A percentile compares a stretch with the other conserved stretches of the same genome.
Evolutionary conservation across 2,329 filamentous ascomycete species (phyloP).

Genomic region (Calonectria pteridis): DNA sequence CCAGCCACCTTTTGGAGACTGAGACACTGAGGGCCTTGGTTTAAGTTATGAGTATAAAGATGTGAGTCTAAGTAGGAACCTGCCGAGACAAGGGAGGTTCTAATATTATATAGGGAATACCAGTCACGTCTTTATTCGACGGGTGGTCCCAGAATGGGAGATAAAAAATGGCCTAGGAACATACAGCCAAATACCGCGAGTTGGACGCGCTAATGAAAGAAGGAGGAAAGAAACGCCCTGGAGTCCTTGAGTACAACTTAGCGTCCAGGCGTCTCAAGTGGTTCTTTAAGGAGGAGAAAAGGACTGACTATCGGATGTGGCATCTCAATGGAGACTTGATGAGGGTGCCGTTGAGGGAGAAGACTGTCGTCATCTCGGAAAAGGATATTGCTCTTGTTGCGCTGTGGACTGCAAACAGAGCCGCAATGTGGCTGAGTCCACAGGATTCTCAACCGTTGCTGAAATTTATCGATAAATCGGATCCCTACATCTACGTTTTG

Average conservation of each 20-base stretch:
- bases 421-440: slow-evolving; percentile 17
- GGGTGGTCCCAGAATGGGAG: slow-evolving; percentile 1
- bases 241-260: slow-evolving; percentile 17
- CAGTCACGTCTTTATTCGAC: not conserved
- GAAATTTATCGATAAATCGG: slow-evolving; percentile 13
- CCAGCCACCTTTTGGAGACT: not conserved
- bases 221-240: not conserved
- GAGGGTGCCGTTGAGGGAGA: not conserved
- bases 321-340: slow-evolving; percentile 13
- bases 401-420: slow-evolving; percentile 20
- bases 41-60: not conserved
- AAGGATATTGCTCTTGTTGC: slow-evolving; percentile 9
- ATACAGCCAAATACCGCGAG: not conserved
- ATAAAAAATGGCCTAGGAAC: not conserved
- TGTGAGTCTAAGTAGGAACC: not conserved
- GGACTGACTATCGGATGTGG: not conserved
- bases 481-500: slow-evolving; percentile 19
- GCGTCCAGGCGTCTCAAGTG: slow-evolving; percentile 7
- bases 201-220: not conserved
- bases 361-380: slow-evolving; percentile 1
- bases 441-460: slow-evolving; percentile 23
- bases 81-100: not conserved
- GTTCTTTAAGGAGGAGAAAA: slow-evolving; percentile 11
- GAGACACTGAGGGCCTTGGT: not conserved
- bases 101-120: not conserved